A percentile compares a stretch with the other conserved stretches of the same genome.
Evolutionary conservation across 768 basidiomycete genomes (phyloP).

Genomic region (Xerocomus potaroensis): DNA sequence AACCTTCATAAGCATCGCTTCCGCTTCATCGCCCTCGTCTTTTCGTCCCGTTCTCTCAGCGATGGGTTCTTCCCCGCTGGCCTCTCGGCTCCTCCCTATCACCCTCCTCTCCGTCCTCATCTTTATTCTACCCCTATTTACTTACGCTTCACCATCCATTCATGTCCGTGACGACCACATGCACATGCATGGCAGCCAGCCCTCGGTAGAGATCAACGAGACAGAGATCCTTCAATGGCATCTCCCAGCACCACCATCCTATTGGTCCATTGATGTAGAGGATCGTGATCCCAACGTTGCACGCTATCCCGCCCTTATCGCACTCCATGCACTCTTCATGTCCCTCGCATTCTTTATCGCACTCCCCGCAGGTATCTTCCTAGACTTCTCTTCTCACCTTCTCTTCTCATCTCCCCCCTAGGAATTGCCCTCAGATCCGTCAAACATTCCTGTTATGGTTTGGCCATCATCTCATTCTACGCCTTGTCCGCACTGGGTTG

Average conservation of each 20-base stretch:
- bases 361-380: conserved; percentile 67
- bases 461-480: conserved; percentile 63
- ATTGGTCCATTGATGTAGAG: conserved; percentile 77
- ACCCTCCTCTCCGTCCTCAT: neutral
- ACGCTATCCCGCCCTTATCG: conserved; percentile 67
- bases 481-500: conserved; percentile 58
- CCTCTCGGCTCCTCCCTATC: neutral
- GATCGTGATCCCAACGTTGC: conserved; percentile 38
- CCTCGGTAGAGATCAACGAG: conserved; percentile 68
- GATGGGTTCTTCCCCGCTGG: conserved; percentile 10
- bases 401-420: conserved; percentile 27
- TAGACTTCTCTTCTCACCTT: neutral
- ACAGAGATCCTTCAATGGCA: conserved; percentile 65
- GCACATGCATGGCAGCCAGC: conserved; percentile 46
- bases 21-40: conserved; percentile 1
- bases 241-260: conserved; percentile 70
- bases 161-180: conserved; percentile 33
- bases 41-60: neutral
- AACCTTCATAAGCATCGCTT: conserved; percentile 12
- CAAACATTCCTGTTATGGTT: conserved; percentile 58
- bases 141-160: conserved; percentile 11
- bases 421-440: conserved; percentile 79
- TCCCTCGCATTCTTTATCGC: conserved; percentile 76
- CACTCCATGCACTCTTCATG: conserved; percentile 71
- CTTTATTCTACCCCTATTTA: conserved; percentile 15